Conservation (phyloP, 2,329 filamentous ascomycete genomes). For the Fusarium sp. region DNA sequence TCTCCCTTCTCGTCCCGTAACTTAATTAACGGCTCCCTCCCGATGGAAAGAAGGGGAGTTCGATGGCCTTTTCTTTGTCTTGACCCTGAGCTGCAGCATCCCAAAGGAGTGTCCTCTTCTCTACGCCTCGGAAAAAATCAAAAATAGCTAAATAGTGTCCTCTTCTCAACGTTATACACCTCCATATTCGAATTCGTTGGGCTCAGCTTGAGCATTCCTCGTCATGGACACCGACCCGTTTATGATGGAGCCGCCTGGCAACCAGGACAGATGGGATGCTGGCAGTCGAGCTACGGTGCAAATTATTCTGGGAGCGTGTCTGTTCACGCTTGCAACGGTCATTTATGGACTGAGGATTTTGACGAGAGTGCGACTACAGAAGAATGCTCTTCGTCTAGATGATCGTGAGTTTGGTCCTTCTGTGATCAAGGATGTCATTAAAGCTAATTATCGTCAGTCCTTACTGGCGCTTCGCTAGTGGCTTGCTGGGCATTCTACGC, state of each 20-base stretch:
- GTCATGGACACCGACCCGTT: constrained; percentile 23
- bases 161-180: no score
- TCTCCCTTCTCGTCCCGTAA: background rate
- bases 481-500: constrained; percentile 40
- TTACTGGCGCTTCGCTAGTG: constrained; percentile 36
- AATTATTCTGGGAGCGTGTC: constrained; percentile 23
- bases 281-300: constrained; percentile 23
- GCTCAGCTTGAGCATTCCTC: background rate
- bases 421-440: fast-evolving
- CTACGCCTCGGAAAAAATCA: no score
- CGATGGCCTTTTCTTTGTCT: background rate
- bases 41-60: no score
- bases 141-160: no score
- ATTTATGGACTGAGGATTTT: constrained; percentile 28
- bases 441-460: constrained; percentile 7
- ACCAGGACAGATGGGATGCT: constrained; percentile 34
- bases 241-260: constrained; percentile 38
- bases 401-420: background rate
- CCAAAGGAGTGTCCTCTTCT: no score
- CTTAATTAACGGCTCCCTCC: background rate
- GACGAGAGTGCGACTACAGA: constrained; percentile 24
- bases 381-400: constrained; percentile 31
- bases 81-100: background rate
- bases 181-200: no score
- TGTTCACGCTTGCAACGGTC: constrained; percentile 30